Base-by-base conservation (phyloP, 2,329 filamentous ascomycete genomes). In the Xylariaceae sp. region DNA sequence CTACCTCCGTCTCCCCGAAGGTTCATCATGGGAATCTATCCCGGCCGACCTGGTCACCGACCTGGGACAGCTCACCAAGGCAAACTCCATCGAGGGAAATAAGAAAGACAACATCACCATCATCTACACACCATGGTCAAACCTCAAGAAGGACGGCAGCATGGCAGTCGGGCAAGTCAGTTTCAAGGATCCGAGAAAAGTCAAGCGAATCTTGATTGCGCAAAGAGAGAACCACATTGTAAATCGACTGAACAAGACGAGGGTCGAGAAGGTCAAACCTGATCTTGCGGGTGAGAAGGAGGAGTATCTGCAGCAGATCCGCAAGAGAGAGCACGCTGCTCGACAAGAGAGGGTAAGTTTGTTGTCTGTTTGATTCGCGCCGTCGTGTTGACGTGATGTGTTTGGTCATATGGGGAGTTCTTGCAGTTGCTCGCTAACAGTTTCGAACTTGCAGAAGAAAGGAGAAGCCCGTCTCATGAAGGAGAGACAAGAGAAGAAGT, bases 81-180 rank as follows among this genome's bases (percentile, higher is more conserved):
- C 94, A 55, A 99, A 99, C 73, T 96, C 90, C 50, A 99, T 99
- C 62, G 94, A 99, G 75, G 94, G 94, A 56, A 99, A 99, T 76
- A 99, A 99, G 72, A 97, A 96, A 70, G 92, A 97, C 70, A 97
- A 97, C 71, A 77, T 99, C 62, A 95, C 90, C 14, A 71, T 99
- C 64, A 95, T 99, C 64, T 99, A 99, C 74, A 99, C 94, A 5
- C 94, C 94, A 6, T 97, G 94, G 90, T 87, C 89, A 40, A 99
- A 99, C 68, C 80, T 99, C 32, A 87, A 89, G 67, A 99, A 99
- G 67, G 90, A 95, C 65, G 92, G 91, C 30, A 89, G 86, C 68
- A 99, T 99, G 94, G 91, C 89, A 15, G 86, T 86, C 3, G 94
- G 94, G 18, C 94, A 99, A 67, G 94, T 99, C 46, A 86, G 88